Percentiles rank a stretch among this genome's conserved stretches.
phyloP scores from a whole-genome alignment of 805 yeast species.

The Vanderwaltozyma tropicalis region DNA sequence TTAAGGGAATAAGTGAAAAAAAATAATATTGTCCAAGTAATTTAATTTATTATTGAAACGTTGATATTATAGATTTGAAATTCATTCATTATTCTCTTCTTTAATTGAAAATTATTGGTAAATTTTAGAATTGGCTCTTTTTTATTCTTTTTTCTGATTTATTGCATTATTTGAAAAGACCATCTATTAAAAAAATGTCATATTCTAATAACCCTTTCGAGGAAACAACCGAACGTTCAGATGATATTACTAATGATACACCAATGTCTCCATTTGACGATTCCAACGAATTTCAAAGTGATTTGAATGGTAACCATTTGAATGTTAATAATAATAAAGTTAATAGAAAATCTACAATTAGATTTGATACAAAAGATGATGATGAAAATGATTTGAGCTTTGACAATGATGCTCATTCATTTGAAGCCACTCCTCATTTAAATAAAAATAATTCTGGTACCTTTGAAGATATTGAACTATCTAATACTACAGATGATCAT shows the following conservation, averaged over 20 bases:
- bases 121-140: too few relatives aligned
- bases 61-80: too few relatives aligned
- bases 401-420: conserved; percentile 16
- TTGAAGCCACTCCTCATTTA: conserved; percentile 16
- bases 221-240: too few relatives aligned
- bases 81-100: too few relatives aligned
- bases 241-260: background rate
- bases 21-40: too few relatives aligned
- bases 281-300: conserved; percentile 16
- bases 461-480: conserved; percentile 20
- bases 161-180: too few relatives aligned
- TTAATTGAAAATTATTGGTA: too few relatives aligned
- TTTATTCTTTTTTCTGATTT: too few relatives aligned
- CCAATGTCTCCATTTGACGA: conserved; percentile 26
- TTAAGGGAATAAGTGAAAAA: too few relatives aligned
- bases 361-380: conserved; percentile 3
- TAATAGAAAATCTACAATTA: conserved; percentile 4
- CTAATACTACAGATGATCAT: conserved; percentile 11
- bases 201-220: too few relatives aligned
- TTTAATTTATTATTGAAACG: too few relatives aligned
- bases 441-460: conserved; percentile 11
- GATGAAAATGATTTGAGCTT: conserved; percentile 1
- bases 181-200: too few relatives aligned
- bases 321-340: conserved; percentile 7
- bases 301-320: conserved; percentile 4